Base-by-base conservation (phyloP, 176 grass and related monocot species). In the Elaeis guineensis region DNA sequence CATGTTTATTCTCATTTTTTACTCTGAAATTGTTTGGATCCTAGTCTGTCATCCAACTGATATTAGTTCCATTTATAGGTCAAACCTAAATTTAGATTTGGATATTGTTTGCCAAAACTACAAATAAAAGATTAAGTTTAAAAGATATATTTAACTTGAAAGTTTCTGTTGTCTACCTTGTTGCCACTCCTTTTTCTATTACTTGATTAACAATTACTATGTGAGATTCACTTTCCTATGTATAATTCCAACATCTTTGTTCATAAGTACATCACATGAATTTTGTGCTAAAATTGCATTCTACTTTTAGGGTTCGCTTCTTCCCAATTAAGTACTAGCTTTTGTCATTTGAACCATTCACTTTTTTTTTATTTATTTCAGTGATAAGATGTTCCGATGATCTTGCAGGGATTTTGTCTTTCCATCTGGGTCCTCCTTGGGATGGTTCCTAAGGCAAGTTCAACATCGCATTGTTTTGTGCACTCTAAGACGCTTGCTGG, bases 361-460 rank as follows among this genome's bases (percentile, higher is more conserved):
- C 28, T 62, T 29, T 12, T 62, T 29, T 12, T 16, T 49, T 20
- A 1, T 49, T 29, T 29, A 35, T 52, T 67, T 59, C 18, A 55
- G 18, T 51, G 12, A 25, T 15, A 18, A 61, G 25, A 18, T 70
- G 54, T 25, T 55, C 17, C 68, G 51, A 50, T 75, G 24, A 19
- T 82, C 49, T 67, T 80, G 52, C 55, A 97, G 93, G 69, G 87
- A 85, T 72, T 23, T n/a, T 26, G 18, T 71, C 64, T 79, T 72
- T 39, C 29, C 54, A 51, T 30, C 30, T 62, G 25, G 21, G 54
- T 21, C 75, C 24, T 63, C 63, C 18, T 79, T 96, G 49, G 58
- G 44, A 77, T 75, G 62, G 87, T 28, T 92, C 26, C 72, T 97
- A 72, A 54, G 57, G 71, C 75, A 85, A 87, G 75, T 84, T 63